Evolutionary conservation across 2,329 filamentous ascomycete genomes (phyloP).

Genomic region (Penicillium sp.): DNA sequence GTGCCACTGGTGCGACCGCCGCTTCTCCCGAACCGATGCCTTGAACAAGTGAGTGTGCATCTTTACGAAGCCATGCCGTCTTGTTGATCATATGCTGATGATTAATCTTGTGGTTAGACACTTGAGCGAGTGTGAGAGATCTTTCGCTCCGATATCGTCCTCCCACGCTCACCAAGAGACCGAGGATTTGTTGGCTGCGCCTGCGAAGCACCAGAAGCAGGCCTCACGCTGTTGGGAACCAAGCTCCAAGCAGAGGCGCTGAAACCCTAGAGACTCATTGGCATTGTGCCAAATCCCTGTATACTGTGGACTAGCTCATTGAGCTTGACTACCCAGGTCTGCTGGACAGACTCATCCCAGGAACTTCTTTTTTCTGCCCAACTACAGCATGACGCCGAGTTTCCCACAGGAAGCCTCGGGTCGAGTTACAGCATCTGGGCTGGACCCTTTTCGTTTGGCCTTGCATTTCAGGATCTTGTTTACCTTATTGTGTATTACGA

Average conservation of each 20-base stretch:
- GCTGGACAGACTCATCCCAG: constrained; percentile 3
- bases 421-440: constrained; percentile 9
- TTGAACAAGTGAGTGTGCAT: constrained; percentile 18
- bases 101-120: constrained; percentile 6
- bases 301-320: too few species aligned
- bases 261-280: too few species aligned
- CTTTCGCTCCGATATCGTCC: too few species aligned
- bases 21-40: constrained; percentile 16
- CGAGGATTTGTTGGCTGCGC: too few species aligned
- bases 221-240: too few species aligned
- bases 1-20: constrained; percentile 17
- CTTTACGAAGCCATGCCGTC: too few species aligned
- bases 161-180: too few species aligned
- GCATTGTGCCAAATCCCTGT: too few species aligned
- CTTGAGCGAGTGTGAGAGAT: constrained; percentile 7
- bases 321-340: neutral
- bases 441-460: constrained; percentile 3
- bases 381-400: neutral
- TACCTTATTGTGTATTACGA: constrained; percentile 3
- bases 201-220: too few species aligned
- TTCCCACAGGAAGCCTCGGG: neutral
- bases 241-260: too few species aligned
- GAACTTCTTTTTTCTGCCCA: neutral
- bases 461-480: constrained; percentile 1
- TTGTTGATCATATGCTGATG: neutral